Percentiles rank a stretch among this genome's conserved stretches.
Evolutionary conservation across 495 filamentous ascomycete species (phyloP).

Genomic region (Aspergillus saccharolyticus): DNA sequence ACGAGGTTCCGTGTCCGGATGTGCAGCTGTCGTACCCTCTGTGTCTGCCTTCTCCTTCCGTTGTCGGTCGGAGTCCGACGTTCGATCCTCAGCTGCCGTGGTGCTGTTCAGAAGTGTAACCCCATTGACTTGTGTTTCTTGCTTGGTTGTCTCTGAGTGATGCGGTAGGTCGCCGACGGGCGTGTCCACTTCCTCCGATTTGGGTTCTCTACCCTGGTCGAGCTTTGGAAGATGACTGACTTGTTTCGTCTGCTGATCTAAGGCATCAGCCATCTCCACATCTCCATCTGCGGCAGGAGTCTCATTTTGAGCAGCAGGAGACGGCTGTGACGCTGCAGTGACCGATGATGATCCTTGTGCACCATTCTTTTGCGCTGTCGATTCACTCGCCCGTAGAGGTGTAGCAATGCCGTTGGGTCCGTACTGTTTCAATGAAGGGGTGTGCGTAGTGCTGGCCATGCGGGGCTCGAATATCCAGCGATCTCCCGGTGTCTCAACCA

Average conservation of each 20-base stretch:
- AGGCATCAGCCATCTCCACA: slow-evolving; percentile 43
- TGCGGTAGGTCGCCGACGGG: slow-evolving; percentile 35
- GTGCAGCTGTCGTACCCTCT: slow-evolving; percentile 10
- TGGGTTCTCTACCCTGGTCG: slow-evolving; percentile 25
- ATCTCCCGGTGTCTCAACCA: slow-evolving; percentile 35
- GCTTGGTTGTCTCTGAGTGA: slow-evolving; percentile 22
- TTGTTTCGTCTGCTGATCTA: slow-evolving; percentile 8
- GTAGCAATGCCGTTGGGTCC: slow-evolving; percentile 13
- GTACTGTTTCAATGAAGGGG: slow-evolving; percentile 16
- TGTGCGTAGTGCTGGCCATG: slow-evolving; percentile 15
- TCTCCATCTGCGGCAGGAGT: slow-evolving; percentile 24
- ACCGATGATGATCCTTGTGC: slow-evolving; percentile 9
- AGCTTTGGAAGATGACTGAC: not conserved
- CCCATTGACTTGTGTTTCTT: slow-evolving; percentile 14
- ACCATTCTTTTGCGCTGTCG: slow-evolving; percentile 7
- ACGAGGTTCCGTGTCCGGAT: not conserved
- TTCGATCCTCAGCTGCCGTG: slow-evolving; percentile 4
- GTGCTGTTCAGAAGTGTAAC: slow-evolving; percentile 8
- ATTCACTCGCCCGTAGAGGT: slow-evolving; percentile 6
- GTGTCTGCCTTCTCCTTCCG: slow-evolving; percentile 14
- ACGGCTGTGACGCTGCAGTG: slow-evolving; percentile 4
- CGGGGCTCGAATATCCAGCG: slow-evolving; percentile 39
- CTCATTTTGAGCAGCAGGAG: slow-evolving; percentile 13
- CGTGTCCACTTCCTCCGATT: slow-evolving; percentile 39
- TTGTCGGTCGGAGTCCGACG: slow-evolving; percentile 10